Base-by-base conservation (phyloP, 257 asterid species). In the Fraxinus americana region DNA sequence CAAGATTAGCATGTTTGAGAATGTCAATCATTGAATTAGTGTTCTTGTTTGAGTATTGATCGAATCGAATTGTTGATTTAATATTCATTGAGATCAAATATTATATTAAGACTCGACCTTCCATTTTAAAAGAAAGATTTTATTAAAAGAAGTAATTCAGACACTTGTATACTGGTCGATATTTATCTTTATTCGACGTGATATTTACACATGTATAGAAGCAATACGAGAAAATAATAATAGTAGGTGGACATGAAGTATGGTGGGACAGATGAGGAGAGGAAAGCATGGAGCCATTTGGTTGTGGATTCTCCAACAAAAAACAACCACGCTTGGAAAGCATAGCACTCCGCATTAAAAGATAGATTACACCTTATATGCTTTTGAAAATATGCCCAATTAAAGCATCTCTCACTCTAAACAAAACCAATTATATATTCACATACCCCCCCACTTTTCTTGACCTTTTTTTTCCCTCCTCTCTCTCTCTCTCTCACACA, bases 251-350 rank as follows among this genome's bases (percentile, higher is more conserved):
- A 30, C 35, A 63, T 25, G 68, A 21, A 23, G 13, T 7, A 63
- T 17, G 70, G 82, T 80, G 85, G 87, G 87, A 72, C 88, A 84
- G 48, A 59, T 67, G 83, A 84, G 48, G 30, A 72, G 83, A 84
- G 48, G 30, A 82, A 74, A 76, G 78, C 69, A 43, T 76, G 86
- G 82, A 85, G 84, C 88, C 88, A 79, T 72, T 76, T 79, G 84
- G 83, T 79, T 83, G 91, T 87, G 86, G 89, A 87, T 78, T 85
- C 85, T 87, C 89, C 87, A 87, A 85, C 91, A 85, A 83, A 78
- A 71, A 79, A 32, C 82, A 32, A 69, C 81, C 91, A 87, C 89
- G 91, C 91, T 83, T 87, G 83, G 84, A 87, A 87, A 87, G 91
- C 87, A 66, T 67, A 48, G 71, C 78, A 41, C 52, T 72, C 83